These are phyloP conservation scores for Cyclocybe aegerita DNA, from an alignment of 768 basidiomycete species.

Conservation along the genomic window DNA sequence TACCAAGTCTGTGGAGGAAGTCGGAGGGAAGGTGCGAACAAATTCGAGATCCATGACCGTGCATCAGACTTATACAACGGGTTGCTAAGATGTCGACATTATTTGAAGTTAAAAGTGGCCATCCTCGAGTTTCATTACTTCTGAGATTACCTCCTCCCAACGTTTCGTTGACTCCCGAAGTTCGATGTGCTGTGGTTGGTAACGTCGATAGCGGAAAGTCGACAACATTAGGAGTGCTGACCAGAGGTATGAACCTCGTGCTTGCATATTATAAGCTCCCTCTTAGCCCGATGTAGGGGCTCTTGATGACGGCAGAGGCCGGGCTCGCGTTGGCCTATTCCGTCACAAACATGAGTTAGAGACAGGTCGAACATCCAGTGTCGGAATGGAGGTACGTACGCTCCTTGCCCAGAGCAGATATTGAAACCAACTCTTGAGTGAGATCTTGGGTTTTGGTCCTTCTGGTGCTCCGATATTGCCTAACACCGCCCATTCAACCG, in stretches of 20 bases:
- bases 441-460: conserved; percentile 89
- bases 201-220: conserved; percentile 96
- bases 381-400: conserved; percentile 87
- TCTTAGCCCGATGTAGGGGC: conserved; percentile 41
- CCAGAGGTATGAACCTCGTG: conserved; percentile 60
- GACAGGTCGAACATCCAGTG: conserved; percentile 90
- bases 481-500: conserved; percentile 49
- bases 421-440: not conserved
- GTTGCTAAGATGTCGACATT: conserved; percentile 52
- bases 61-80: not conserved
- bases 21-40: conserved; percentile 70
- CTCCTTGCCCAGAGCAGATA: not conserved
- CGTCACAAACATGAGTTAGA: conserved; percentile 98
- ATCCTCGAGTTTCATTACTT: conserved; percentile 59
- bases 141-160: conserved; percentile 75
- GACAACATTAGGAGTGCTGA: conserved; percentile 91
- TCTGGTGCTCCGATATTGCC: conserved; percentile 81
- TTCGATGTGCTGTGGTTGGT: conserved; percentile 93
- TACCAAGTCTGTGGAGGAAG: conserved; percentile 60
- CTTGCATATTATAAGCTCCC: not conserved
- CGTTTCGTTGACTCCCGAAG: conserved; percentile 83
- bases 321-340: conserved; percentile 86
- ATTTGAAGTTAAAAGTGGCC: conserved; percentile 42
- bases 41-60: not conserved
- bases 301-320: conserved; percentile 79